Evolutionary conservation across 2,329 filamentous ascomycete species (phyloP), one percentile per base, ranked within the genome.

Genomic region (Colletotrichum camelliae): DNA sequence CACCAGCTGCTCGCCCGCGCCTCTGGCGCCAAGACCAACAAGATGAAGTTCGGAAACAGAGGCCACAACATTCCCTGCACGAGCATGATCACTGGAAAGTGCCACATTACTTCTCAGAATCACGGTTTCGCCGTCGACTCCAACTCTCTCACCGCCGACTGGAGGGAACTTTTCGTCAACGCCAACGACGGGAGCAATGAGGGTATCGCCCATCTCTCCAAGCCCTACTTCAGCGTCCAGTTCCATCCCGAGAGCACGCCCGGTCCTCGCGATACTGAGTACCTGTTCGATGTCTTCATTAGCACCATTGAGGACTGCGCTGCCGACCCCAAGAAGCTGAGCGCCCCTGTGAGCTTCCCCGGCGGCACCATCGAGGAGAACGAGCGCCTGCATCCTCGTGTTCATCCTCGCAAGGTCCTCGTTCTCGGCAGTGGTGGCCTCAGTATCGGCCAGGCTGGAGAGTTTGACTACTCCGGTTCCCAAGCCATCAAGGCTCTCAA

Each of bases 21-120:
- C 74, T 93, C 96, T 37, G 96, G 96, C 71, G 96, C 96, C 62
- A 89, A 89, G 62, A 98, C 97, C 1, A 86, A 91, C 81, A 99
- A 99, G 90, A 98, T 99, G 95, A 98, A 98, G 90, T 99, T 98
- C 82, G 97, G 97, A 88, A 99, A 99, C 88, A 95, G 97, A 82
- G 97, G 96, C 58, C 95, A 98, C 89, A 99, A 99, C 87, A 98
- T 99, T 82, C 97, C 97, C 60, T 98, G 96, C 89, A 98, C 96
- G 13, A 98, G 94, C 87, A 91, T 98, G 91, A 89, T 98, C 79
- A 98, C 96, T 60, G 97, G 97, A 80, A 96, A 96, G 87, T 99
- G 97, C 85, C 96, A 99, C 87, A 99, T 99, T 83, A 99, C 97
- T 55, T 98, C 97, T 12, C 97, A 99, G 86, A 99, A 99, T 86